Conservation (phyloP, 768 basidiomycete species). For the Tulasnella sp. region DNA sequence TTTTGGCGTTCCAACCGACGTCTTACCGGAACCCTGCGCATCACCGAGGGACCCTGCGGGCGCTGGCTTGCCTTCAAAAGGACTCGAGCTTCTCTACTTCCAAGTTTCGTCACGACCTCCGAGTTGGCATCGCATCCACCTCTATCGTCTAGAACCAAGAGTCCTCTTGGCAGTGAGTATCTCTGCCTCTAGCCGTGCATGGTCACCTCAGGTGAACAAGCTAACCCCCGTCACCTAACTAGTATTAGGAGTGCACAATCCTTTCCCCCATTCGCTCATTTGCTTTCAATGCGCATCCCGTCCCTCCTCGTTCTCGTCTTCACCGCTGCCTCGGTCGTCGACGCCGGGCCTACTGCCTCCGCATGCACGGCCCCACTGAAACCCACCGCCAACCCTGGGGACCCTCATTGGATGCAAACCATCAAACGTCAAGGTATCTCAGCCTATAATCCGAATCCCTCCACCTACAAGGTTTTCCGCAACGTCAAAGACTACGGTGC, state of each 20-base stretch:
- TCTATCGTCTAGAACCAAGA: background rate
- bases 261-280: background rate
- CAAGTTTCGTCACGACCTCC: background rate
- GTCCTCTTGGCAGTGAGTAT: background rate
- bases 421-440: slow-evolving; percentile 63
- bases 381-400: slow-evolving; percentile 48
- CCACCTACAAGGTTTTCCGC: slow-evolving; percentile 63
- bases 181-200: background rate
- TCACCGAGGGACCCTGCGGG: background rate
- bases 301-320: background rate
- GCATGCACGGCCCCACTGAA: slow-evolving; percentile 45
- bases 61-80: background rate
- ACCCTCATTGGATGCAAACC: slow-evolving; percentile 61
- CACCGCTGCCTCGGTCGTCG: background rate
- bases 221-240: background rate
- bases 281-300: background rate
- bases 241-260: background rate
- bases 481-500: slow-evolving; percentile 65
- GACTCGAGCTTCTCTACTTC: background rate
- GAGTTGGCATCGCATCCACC: background rate
- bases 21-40: background rate
- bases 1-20: background rate
- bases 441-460: slow-evolving; percentile 56
- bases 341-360: slow-evolving; percentile 36
- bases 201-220: background rate